Percentiles rank a stretch among this genome's conserved stretches.
Conservation (phyloP, 768 basidiomycete genomes). For the Amanita polypyramis region DNA sequence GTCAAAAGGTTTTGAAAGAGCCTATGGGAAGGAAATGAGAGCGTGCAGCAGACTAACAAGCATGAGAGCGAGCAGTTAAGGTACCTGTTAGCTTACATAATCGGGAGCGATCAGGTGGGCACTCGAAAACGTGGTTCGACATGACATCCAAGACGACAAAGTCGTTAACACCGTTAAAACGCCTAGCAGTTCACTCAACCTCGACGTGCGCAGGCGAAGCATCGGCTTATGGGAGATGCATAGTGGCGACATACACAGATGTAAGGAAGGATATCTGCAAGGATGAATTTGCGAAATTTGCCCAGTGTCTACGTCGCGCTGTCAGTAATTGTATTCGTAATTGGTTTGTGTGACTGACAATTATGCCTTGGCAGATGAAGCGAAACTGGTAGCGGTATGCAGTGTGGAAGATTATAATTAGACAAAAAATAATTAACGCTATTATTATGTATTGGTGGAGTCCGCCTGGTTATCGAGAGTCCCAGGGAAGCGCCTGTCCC, state of each 20-base stretch:
- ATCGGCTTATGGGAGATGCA: constrained; percentile 78
- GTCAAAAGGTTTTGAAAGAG: neutral
- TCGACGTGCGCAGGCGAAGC: constrained; percentile 67
- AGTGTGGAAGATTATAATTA: constrained; percentile 3
- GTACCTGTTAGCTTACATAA: constrained; percentile 1
- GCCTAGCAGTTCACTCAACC: constrained; percentile 63
- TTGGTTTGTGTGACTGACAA: constrained; percentile 4
- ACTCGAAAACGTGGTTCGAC: no score
- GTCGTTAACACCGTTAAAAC: constrained; percentile 37
- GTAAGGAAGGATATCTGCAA: constrained; percentile 77
- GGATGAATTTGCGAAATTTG: constrained; percentile 77
- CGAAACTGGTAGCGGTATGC: constrained; percentile 19
- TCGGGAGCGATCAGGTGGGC: neutral
- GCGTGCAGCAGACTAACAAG: neutral
- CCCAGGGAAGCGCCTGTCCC: constrained; percentile 23
- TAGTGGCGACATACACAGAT: constrained; percentile 74
- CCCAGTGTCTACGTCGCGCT: constrained; percentile 66
- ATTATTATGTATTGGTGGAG: neutral
- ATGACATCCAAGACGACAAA: constrained; percentile 10
- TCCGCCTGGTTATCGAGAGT: constrained; percentile 20
- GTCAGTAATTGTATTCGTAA: constrained; percentile 33
- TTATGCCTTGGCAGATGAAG: constrained; percentile 20
- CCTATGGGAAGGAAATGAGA: neutral
- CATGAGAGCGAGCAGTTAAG: neutral
- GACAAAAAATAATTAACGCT: neutral